Evolutionary conservation across 768 basidiomycete genomes (phyloP).

Genomic region (Lactarius hengduanensis): DNA sequence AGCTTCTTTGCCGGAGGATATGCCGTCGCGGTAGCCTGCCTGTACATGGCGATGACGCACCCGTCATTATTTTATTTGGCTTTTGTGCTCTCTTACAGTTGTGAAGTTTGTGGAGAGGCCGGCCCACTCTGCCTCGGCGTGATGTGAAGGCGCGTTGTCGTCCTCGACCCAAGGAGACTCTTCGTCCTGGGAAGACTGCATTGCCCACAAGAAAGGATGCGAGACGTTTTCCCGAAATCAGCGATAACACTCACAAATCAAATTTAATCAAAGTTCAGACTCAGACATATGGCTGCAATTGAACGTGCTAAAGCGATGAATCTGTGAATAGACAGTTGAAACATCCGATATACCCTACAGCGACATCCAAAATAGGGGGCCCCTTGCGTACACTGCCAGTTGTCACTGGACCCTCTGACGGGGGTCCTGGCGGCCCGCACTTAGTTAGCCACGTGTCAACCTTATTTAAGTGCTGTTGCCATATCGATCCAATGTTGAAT

Average conservation of each 20-base stretch:
- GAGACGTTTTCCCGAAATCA: no score
- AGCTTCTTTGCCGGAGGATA: constrained; percentile 85
- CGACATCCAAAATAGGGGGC: no score
- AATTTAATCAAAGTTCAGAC: neutral
- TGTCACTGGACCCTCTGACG: no score
- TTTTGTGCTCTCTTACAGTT: constrained; percentile 30
- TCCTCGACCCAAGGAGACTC: neutral
- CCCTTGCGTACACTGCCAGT: no score
- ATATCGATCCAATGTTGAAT: no score
- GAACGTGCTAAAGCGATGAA: no score
- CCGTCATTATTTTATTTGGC: neutral
- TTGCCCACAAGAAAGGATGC: neutral
- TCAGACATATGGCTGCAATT: neutral
- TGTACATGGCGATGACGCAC: constrained; percentile 34
- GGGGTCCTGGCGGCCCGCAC: no score
- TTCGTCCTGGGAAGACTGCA: neutral
- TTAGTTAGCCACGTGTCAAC: no score
- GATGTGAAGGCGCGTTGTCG: neutral
- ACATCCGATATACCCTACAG: no score
- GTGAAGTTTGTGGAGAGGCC: constrained; percentile 68
- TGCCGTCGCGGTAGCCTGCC: constrained; percentile 97
- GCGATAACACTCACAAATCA: neutral
- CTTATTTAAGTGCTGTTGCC: no score
- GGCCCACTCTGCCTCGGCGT: constrained; percentile 53
- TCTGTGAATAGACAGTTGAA: no score